Percentiles rank a stretch among this genome's conserved stretches.
These are phyloP conservation scores for Artemisia tridentata DNA, from an alignment of 129 eudicot species.

Conservation along the genomic window DNA sequence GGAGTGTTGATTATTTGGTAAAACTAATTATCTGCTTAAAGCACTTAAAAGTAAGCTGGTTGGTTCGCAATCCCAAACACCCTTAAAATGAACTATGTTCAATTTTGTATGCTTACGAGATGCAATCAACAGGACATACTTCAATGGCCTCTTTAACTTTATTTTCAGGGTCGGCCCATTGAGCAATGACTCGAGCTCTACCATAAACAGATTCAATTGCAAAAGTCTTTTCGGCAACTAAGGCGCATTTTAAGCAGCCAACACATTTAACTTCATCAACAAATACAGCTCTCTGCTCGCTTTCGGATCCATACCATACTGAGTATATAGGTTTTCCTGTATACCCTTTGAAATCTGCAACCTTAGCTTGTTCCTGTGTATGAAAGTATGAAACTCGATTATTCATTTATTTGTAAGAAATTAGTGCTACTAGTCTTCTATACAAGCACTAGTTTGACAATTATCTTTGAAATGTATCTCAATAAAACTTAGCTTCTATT, in stretches of 20 bases:
- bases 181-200: slow-evolving; percentile 90
- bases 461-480: neutral
- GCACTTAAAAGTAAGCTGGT: too few relatives aligned
- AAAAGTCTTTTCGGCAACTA: slow-evolving; percentile 73
- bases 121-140: slow-evolving; percentile 93
- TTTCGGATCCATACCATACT: slow-evolving; percentile 70
- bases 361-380: slow-evolving; percentile 69
- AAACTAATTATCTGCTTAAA: too few relatives aligned
- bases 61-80: too few relatives aligned
- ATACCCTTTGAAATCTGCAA: slow-evolving; percentile 71
- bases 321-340: slow-evolving; percentile 88
- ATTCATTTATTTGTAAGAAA: neutral
- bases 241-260: slow-evolving; percentile 94
- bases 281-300: slow-evolving; percentile 78
- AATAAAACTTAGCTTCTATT: neutral
- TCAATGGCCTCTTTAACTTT: slow-evolving; percentile 71
- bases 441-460: neutral
- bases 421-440: neutral
- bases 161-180: slow-evolving; percentile 90
- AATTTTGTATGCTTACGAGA: slow-evolving; percentile 56
- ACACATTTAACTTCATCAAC: slow-evolving; percentile 87
- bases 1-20: too few relatives aligned
- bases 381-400: neutral
- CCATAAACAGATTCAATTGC: slow-evolving; percentile 87
- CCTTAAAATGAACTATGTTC: neutral